Conservation (phyloP, 164 flowering plant species). For the Litsea cubeba region DNA sequence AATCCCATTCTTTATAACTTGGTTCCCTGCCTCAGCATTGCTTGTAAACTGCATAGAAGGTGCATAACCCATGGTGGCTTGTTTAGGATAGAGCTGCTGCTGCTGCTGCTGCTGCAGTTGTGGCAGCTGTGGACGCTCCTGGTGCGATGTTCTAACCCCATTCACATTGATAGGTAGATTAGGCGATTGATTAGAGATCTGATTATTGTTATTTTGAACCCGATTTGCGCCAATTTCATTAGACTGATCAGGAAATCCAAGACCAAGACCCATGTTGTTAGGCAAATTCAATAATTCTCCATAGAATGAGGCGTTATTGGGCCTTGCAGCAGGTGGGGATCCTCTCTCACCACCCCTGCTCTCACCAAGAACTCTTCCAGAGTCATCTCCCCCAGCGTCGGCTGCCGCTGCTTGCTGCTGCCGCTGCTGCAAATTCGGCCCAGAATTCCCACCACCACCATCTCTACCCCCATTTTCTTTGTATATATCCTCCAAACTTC, state of each 20-base stretch:
- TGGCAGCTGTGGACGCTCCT: background rate
- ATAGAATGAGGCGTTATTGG: conserved; percentile 22
- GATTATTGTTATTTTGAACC: conserved; percentile 8
- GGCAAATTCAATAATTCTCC: conserved; percentile 14
- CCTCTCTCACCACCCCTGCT: conserved; percentile 74
- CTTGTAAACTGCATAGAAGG: conserved; percentile 31
- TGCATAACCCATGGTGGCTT: conserved; percentile 33
- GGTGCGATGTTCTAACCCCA: conserved; percentile 22
- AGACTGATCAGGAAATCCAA: conserved; percentile 24
- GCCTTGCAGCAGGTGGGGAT: conserved; percentile 23
- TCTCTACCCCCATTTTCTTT: conserved; percentile 23
- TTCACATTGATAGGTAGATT: conserved; percentile 17
- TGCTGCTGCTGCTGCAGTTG: conserved; percentile 15
- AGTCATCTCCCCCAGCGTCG: conserved; percentile 51
- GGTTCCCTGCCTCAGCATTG: conserved; percentile 37
- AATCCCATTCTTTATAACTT: conserved; percentile 44
- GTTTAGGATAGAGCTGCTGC: conserved; percentile 37
- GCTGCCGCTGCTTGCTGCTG: conserved; percentile 33
- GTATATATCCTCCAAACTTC: conserved; percentile 77
- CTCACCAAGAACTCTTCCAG: conserved; percentile 79
- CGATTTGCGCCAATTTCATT: conserved; percentile 16
- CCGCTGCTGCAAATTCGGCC: conserved; percentile 7
- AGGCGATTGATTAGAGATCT: conserved; percentile 19
- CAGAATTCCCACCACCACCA: conserved; percentile 7
- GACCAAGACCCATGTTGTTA: conserved; percentile 21